These are phyloP conservation scores for Adansonia grandidieri DNA, from an alignment of 441 rosid species.

Conservation along the genomic window DNA sequence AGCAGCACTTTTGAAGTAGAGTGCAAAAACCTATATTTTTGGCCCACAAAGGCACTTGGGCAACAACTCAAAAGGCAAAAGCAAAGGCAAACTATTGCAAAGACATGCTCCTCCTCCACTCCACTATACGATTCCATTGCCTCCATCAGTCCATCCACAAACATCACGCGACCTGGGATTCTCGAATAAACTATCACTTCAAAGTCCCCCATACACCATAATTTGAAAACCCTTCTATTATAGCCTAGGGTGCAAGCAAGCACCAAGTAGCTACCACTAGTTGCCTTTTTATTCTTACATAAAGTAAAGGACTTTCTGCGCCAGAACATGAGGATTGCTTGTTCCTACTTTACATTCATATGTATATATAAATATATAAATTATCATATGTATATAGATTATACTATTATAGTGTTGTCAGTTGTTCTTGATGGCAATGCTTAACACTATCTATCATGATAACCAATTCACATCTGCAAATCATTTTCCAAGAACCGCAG, in stretches of 20 bases:
- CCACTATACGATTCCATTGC: background rate
- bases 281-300: background rate
- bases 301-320: slow-evolving; percentile 36
- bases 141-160: background rate
- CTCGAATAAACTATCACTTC: slow-evolving; percentile 20
- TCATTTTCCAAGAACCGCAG: background rate
- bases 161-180: slow-evolving; percentile 21
- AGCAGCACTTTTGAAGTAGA: background rate
- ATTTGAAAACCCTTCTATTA: slow-evolving; percentile 15
- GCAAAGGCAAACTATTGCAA: background rate
- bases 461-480: slow-evolving; percentile 6
- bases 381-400: background rate
- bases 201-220: background rate
- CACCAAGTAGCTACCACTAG: background rate
- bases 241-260: background rate
- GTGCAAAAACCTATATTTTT: background rate
- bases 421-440: slow-evolving; percentile 8
- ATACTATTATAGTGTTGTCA: background rate
- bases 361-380: background rate
- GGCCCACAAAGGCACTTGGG: background rate
- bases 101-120: background rate
- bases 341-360: slow-evolving; percentile 9
- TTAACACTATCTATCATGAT: slow-evolving; percentile 29
- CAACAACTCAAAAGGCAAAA: slow-evolving; percentile 16
- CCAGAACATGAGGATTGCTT: slow-evolving; percentile 31